Base-by-base conservation (phyloP, 1,139 yeast genomes). In the Meyerozyma elateridarum region DNA sequence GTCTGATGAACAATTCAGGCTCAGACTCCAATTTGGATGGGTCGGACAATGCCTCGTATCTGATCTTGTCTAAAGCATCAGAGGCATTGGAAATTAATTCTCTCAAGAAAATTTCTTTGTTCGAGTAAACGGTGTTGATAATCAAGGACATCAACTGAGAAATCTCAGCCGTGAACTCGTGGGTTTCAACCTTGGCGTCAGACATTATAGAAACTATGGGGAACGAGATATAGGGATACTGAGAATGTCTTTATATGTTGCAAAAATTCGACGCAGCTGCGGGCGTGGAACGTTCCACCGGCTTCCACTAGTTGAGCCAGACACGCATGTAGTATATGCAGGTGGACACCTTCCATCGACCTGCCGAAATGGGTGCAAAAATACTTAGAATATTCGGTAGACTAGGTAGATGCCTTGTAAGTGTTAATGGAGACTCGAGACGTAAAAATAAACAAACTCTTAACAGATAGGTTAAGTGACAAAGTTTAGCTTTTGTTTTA, bases 61-160 rank as follows among this genome's bases (percentile, higher is more conserved):
- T 83, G 63, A 93, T 88, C 73, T 93, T 93, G 72, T 93, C 95
- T 52, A 85, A 69, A 40, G 95, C 95, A 80, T 85, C 95, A 31
- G 94, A 89, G 42, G 97, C 97, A 70, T 93, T 93, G 47, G 98
- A 93, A 58, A 93, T 87, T 75, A 93, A 79, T 69, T 93, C 99
- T 84, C 99, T 89, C 61, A 93, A 76, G 81, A 93, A 93, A 58
- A 93, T 91, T 70, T 93, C 99, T 76, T 93, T 93, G 82, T 93
- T 93, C 38, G 98, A 91, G 72, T 93, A 93, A 58, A 93, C 99
- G 39, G 99, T 93, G 87, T 93, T 93, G 74, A 93, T 91, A 88
- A 93, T 88, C 78, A 91, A 82, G 65, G 96, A 85, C 97, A 93
- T 85, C 80, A 93, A 79, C 95, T 91, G 98, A 82, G 97, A 85